phyloP scores from a whole-genome alignment of 805 yeast genomes.

The Myxozyma vanderwaltii region DNA sequence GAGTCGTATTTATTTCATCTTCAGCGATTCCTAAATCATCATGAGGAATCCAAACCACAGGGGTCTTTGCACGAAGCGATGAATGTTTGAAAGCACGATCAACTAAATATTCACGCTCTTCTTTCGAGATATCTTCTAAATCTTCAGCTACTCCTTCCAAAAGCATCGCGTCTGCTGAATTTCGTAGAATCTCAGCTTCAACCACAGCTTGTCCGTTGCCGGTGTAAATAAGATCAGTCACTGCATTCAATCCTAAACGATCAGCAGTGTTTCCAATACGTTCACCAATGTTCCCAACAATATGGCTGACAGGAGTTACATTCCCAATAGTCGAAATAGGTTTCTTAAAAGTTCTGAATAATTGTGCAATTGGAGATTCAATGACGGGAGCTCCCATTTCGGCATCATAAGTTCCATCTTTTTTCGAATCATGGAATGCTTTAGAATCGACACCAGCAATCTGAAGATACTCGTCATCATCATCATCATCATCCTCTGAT shows the following conservation, averaged over 20 bases:
- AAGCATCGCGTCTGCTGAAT: conserved; percentile 25
- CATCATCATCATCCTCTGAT: not conserved
- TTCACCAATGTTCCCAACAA: conserved; percentile 14
- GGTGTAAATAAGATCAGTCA: conserved; percentile 27
- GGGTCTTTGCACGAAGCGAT: conserved; percentile 38
- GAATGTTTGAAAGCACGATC: conserved; percentile 42
- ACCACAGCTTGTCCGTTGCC: conserved; percentile 21
- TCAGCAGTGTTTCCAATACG: conserved; percentile 17
- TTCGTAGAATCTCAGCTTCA: conserved; percentile 23
- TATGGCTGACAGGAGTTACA: conserved; percentile 12
- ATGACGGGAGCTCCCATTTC: conserved; percentile 12
- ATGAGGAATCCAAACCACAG: conserved; percentile 50
- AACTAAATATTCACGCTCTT: conserved; percentile 37
- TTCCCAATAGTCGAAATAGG: conserved; percentile 17
- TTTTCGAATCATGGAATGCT: not conserved
- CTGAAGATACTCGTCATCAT: conserved; percentile 5
- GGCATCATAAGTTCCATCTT: conserved; percentile 11
- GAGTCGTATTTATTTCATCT: conserved; percentile 41
- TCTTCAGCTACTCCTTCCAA: conserved; percentile 40
- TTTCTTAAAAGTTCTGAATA: conserved; percentile 11
- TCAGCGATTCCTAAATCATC: conserved; percentile 46
- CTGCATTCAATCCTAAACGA: conserved; percentile 5
- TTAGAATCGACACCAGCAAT: conserved; percentile 3
- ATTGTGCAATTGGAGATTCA: conserved; percentile 24
- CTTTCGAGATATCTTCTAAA: conserved; percentile 34